Conservation (phyloP, 768 basidiomycete genomes). For the Coprinopsis strossmayeri region DNA sequence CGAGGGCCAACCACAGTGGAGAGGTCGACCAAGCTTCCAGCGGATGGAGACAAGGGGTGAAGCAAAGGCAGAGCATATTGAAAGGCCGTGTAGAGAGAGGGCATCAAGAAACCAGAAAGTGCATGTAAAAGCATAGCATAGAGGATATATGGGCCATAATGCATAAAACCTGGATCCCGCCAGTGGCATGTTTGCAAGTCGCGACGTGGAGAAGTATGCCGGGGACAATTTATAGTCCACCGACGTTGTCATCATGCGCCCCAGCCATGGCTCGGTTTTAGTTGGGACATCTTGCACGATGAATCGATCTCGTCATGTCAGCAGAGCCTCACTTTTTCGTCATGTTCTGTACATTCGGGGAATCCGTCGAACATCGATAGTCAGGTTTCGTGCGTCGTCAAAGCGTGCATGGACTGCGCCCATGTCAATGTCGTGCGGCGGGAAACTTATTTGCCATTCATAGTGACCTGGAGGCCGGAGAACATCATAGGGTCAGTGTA, state of each 20-base stretch:
- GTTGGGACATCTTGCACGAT: background rate
- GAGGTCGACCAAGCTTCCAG: too few species aligned
- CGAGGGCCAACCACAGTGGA: too few species aligned
- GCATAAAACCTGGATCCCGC: background rate
- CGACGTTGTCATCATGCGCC: background rate
- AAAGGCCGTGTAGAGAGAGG: background rate
- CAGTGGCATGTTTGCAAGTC: background rate
- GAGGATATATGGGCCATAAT: background rate
- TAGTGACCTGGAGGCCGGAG: constrained; percentile 45
- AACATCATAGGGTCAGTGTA: background rate
- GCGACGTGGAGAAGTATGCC: background rate
- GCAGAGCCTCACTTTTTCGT: background rate
- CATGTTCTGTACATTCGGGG: constrained; percentile 6
- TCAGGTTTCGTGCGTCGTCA: constrained; percentile 37
- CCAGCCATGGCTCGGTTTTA: background rate
- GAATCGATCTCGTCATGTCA: background rate
- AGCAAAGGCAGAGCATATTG: background rate
- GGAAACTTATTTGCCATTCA: constrained; percentile 54
- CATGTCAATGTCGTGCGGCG: constrained; percentile 51
- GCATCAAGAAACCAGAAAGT: too few species aligned
- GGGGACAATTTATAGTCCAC: background rate
- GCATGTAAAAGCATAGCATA: too few species aligned
- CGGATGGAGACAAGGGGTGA: background rate
- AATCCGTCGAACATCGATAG: constrained; percentile 34
- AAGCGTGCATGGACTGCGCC: constrained; percentile 43